phyloP scores from a whole-genome alignment of 2,329 filamentous ascomycete genomes.

The Emergomyces pasteurianus region DNA sequence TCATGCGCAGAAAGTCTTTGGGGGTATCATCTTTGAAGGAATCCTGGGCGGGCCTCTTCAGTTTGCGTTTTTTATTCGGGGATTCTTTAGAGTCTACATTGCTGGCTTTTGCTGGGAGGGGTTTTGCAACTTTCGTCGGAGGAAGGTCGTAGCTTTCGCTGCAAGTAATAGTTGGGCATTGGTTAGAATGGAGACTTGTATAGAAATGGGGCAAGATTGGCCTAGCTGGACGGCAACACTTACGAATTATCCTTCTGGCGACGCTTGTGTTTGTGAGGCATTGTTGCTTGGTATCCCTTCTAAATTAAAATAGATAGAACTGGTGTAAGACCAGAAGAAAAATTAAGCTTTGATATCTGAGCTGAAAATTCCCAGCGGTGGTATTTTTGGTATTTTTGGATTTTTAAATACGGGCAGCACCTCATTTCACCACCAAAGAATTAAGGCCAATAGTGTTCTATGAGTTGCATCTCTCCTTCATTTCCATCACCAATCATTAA shows the following conservation, averaged over 20 bases:
- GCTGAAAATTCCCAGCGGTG: not conserved
- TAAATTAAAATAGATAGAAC: not conserved
- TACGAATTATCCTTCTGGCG: slow-evolving; percentile 41
- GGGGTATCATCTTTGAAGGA: slow-evolving; percentile 60
- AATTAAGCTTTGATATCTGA: not conserved
- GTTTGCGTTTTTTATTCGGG: slow-evolving; percentile 23
- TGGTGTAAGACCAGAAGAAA: not conserved
- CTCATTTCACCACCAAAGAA: too few species aligned
- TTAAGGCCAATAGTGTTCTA: too few species aligned
- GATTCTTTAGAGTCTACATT: slow-evolving; percentile 26
- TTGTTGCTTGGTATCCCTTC: slow-evolving; percentile 23
- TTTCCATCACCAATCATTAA: not conserved
- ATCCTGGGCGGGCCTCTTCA: slow-evolving; percentile 22
- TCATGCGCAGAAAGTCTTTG: slow-evolving; percentile 72
- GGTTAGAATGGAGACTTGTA: slow-evolving; percentile 32
- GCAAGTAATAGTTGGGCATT: not conserved
- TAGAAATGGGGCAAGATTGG: slow-evolving; percentile 28
- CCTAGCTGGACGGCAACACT: slow-evolving; percentile 13
- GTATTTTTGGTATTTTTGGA: not conserved
- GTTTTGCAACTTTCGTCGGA: slow-evolving; percentile 46
- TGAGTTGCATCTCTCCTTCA: not conserved
- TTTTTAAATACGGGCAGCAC: too few species aligned
- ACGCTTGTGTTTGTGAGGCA: slow-evolving; percentile 83
- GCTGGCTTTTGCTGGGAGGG: slow-evolving; percentile 44
- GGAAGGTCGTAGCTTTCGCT: slow-evolving; percentile 44